Evolutionary conservation across 176 grass and related monocot genomes (phyloP).

Genomic region (Coix lacrymajobi): DNA sequence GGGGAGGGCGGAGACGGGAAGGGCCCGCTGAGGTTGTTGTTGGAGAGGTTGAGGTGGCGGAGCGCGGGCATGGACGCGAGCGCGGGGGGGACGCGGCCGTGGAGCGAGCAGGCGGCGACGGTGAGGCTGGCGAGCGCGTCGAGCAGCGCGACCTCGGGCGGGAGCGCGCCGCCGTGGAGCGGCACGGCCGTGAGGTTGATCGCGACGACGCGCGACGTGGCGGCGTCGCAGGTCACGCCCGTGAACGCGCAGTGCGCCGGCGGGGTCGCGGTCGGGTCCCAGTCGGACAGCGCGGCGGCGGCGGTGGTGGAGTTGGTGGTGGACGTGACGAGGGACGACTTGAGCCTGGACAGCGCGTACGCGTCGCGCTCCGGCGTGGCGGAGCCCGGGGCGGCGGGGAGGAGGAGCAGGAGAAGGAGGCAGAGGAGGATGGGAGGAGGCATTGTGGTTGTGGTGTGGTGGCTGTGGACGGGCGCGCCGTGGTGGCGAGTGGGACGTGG

Average conservation of each 20-base stretch:
- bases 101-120: conserved; percentile 42
- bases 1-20: not conserved
- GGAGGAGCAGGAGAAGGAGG: not conserved
- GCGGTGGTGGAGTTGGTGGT: not conserved
- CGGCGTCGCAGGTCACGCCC: conserved; percentile 46
- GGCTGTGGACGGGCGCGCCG: not conserved
- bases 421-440: not conserved
- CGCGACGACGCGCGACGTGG: conserved; percentile 44
- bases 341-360: conserved; percentile 50
- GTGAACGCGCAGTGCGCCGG: conserved; percentile 56
- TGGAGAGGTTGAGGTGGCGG: conserved; percentile 72
- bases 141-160: conserved; percentile 42
- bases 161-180: conserved; percentile 32
- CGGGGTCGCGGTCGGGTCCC: conserved; percentile 26
- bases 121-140: conserved; percentile 61
- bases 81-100: conserved; percentile 21
- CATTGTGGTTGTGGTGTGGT: conserved; percentile 28
- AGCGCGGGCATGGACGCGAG: conserved; percentile 37
- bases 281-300: conserved; percentile 46
- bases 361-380: conserved; percentile 35
- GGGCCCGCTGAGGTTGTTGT: conserved; percentile 59
- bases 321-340: conserved; percentile 20
- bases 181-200: conserved; percentile 51
- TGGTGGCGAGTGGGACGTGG: conserved; percentile 31
- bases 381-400: not conserved